A percentile compares a stretch with the other conserved stretches of the same genome.
phyloP scores from a whole-genome alignment of 2,329 filamentous ascomycete genomes.

The Epichloe sibirici region DNA sequence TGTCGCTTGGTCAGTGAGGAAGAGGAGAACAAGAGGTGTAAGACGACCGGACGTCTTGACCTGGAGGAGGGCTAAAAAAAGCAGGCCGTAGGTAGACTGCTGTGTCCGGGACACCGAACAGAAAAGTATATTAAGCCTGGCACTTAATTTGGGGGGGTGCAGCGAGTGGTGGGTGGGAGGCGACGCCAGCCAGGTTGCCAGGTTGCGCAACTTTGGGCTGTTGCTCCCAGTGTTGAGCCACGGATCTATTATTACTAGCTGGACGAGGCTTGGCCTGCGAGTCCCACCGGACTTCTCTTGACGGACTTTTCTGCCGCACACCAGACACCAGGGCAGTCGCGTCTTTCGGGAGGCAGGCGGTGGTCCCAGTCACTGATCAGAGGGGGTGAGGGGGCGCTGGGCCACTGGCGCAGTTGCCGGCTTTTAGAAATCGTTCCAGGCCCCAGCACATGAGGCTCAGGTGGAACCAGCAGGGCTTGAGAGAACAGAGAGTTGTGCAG shows the following conservation, averaged over 20 bases:
- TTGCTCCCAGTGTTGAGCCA: not conserved
- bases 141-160: slow-evolving; percentile 3
- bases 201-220: not conserved
- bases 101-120: slow-evolving; percentile 8
- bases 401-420: not conserved
- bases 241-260: not conserved
- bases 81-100: slow-evolving; percentile 3
- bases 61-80: slow-evolving; percentile 6
- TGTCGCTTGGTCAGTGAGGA: slow-evolving; percentile 2
- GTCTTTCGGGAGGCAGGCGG: not conserved
- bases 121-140: slow-evolving; percentile 2
- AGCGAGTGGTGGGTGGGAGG: not conserved
- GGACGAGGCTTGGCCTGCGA: not conserved
- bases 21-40: slow-evolving; percentile 4
- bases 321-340: not conserved
- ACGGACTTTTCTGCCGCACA: not conserved
- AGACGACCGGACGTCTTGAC: slow-evolving; percentile 3
- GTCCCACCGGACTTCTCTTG: not conserved
- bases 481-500: slow-evolving; percentile 5
- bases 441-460: not conserved
- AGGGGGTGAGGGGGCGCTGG: not conserved
- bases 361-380: not conserved
- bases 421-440: not conserved
- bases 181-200: not conserved
- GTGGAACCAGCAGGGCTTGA: slow-evolving; percentile 4